Conservation (phyloP, 495 filamentous ascomycete species). For the Neurospora tetraspora region DNA sequence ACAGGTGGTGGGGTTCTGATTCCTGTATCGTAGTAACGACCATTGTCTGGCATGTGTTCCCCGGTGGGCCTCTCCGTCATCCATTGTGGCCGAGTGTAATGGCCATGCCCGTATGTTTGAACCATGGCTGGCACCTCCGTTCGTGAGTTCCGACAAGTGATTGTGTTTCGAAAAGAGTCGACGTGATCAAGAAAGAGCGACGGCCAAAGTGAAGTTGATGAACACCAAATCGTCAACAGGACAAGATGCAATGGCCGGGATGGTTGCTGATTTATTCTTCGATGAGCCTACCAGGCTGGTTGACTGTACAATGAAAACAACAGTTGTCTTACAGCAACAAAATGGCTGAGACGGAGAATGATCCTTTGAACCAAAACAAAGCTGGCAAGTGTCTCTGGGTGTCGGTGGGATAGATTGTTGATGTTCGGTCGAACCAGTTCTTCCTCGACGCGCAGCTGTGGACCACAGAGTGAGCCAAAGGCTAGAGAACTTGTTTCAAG, state of each 20-base stretch:
- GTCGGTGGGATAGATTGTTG: background rate
- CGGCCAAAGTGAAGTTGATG: background rate
- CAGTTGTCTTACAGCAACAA: background rate
- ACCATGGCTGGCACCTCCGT: background rate
- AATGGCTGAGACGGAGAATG: background rate
- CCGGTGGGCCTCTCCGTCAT: slow-evolving; percentile 5
- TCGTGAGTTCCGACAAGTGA: background rate
- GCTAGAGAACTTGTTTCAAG: background rate
- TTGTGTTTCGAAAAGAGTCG: background rate
- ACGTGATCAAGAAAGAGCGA: background rate
- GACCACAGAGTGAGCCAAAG: background rate
- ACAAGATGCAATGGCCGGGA: background rate
- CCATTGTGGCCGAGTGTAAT: slow-evolving; percentile 13
- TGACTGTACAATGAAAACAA: background rate
- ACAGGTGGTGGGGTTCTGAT: slow-evolving; percentile 13
- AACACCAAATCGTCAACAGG: background rate
- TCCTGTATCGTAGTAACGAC: slow-evolving; percentile 5
- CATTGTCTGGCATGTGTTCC: slow-evolving; percentile 10
- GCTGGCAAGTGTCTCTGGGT: background rate
- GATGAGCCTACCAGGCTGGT: background rate
- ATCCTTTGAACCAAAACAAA: background rate
- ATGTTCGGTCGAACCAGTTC: background rate
- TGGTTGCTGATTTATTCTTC: background rate
- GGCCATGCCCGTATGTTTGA: slow-evolving; percentile 6
- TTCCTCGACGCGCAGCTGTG: background rate